Evolutionary conservation across 2,329 filamentous ascomycete species (phyloP).

Genomic region (Fusarium sp.): DNA sequence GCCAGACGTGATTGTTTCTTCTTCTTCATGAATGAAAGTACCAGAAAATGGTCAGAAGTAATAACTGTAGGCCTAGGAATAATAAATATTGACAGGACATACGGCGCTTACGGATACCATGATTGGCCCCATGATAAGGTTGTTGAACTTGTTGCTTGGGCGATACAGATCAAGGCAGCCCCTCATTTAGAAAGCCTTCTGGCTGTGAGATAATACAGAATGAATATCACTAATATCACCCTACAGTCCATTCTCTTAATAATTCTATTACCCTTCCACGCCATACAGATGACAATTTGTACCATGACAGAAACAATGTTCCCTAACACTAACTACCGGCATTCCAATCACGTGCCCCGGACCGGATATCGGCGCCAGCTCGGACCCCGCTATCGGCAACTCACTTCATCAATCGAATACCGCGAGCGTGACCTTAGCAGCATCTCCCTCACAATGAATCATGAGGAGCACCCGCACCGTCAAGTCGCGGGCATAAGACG

Average conservation of each 20-base stretch:
- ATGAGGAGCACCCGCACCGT: background rate
- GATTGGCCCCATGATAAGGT: background rate
- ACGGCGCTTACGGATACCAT: background rate
- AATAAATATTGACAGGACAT: accelerated
- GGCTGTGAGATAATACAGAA: no score
- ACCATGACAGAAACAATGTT: background rate
- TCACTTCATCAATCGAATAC: background rate
- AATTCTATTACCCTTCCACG: accelerated
- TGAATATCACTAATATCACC: accelerated
- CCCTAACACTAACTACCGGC: background rate
- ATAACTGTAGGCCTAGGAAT: no score
- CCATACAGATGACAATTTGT: accelerated
- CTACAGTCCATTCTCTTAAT: accelerated
- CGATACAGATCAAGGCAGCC: background rate
- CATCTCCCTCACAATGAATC: background rate
- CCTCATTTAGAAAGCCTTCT: accelerated
- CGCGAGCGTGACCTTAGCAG: no score
- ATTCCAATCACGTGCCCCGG: background rate
- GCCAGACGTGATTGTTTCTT: accelerated
- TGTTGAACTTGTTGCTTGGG: accelerated
- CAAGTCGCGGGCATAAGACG: constrained; percentile 1
- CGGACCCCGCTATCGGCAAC: background rate
- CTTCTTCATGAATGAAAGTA: background rate
- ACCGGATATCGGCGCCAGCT: background rate
- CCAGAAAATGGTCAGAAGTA: accelerated